Conservation (phyloP, 495 filamentous ascomycete genomes). For the Aspergillus cavernicola region DNA sequence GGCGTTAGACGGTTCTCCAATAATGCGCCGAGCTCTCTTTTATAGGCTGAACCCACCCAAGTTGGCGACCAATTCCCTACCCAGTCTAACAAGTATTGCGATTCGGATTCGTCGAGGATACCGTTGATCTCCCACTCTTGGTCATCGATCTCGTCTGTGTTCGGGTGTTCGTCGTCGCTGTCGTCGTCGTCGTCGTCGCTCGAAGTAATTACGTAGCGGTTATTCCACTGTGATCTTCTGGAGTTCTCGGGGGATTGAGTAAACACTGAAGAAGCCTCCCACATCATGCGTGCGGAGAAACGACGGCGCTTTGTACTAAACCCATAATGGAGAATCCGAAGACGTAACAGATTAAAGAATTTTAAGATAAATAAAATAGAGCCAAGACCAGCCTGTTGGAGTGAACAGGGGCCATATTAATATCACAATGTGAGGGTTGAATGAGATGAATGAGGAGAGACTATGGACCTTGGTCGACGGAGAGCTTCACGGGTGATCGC, state of each 20-base stretch:
- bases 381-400: neutral
- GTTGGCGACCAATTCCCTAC: slow-evolving; percentile 33
- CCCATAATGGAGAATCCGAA: slow-evolving; percentile 16
- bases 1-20: neutral
- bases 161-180: slow-evolving; percentile 7
- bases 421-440: neutral
- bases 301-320: slow-evolving; percentile 2
- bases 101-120: slow-evolving; percentile 37
- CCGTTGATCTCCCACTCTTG: slow-evolving; percentile 35
- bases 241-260: slow-evolving; percentile 11
- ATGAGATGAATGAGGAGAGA: slow-evolving; percentile 8
- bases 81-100: slow-evolving; percentile 44
- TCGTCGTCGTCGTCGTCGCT: slow-evolving; percentile 22
- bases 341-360: slow-evolving; percentile 1
- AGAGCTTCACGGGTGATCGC: slow-evolving; percentile 19
- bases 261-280: slow-evolving; percentile 15
- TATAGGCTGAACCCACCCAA: slow-evolving; percentile 32
- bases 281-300: slow-evolving; percentile 23
- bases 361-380: neutral
- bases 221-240: slow-evolving; percentile 6
- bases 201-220: slow-evolving; percentile 7
- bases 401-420: neutral
- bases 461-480: slow-evolving; percentile 13
- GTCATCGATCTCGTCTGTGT: slow-evolving; percentile 17
- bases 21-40: neutral